Evolutionary conservation across 2,329 filamentous ascomycete species (phyloP), one percentile per base, ranked within the genome.

Genomic region (Pseudogymnoascus sp.): DNA sequence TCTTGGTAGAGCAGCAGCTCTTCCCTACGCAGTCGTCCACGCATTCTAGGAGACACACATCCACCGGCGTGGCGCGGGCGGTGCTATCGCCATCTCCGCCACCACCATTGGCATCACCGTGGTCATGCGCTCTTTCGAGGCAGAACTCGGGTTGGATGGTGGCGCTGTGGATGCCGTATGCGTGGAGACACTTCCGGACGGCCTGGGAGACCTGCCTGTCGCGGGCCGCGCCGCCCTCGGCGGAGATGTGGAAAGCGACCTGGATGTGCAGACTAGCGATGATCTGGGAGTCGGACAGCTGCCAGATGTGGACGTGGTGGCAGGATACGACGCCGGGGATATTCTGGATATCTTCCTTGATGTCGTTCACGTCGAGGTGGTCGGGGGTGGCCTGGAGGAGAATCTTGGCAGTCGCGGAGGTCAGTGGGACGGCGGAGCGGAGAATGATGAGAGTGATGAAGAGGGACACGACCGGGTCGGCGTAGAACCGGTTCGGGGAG

Each of bases 281-380:
- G 35, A 96, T 81, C 79, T 97, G 96, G 61, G 92, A 95, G 73
- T 97, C 93, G 14, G 90, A 96, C 35, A 99, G 83, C 75, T 97
- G 93, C 95, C 95, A 99, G 65, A 99, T 92, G 74, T 99, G 95
- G 21, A 99, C 83, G 74, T 99, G 93, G 76, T 99, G 95, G 72
- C 92, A 96, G 73, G 89, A 91, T 65, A 95, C 80, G 58, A 99
- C 89, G 43, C 93, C 93, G 0, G 89, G 88, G 5, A 99, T 85
- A 14, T 84, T 79, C 72, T 93, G 85, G 61, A 99, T 96, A 73
- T 99, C 95, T 67, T 93, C 88, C 68, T 91, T 90, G 75, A 99
- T 93, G 64, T 97, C 90, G 67, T 93, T 88, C 63, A 97, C 85
- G 68, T 88, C 88, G 69, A 99, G 87, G 61, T 93, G 90, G 64